phyloP scores from a whole-genome alignment of 2,329 filamentous ascomycete species.

The Ilyonectria destructans region DNA sequence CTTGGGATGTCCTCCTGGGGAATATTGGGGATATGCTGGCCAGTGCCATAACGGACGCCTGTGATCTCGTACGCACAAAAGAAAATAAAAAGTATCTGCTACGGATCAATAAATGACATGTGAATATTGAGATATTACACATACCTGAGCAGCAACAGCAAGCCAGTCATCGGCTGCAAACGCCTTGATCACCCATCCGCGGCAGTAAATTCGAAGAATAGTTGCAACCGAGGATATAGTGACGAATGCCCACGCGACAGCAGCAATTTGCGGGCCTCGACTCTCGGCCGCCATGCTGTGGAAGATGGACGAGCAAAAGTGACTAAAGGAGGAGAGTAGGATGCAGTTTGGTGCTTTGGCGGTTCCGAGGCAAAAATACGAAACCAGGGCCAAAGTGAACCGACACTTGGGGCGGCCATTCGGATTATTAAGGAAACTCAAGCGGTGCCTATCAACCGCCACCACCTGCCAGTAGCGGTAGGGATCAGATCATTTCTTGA shows the following conservation, averaged over 20 bases:
- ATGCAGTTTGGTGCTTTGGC: background rate
- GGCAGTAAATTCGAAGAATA: slow-evolving; percentile 52
- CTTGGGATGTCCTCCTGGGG: slow-evolving; percentile 36
- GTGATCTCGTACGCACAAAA: slow-evolving; percentile 49
- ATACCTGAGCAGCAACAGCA: slow-evolving; percentile 52
- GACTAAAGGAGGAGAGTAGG: background rate
- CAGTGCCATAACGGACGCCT: slow-evolving; percentile 51
- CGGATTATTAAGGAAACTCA: background rate
- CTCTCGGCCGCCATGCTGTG: slow-evolving; percentile 13
- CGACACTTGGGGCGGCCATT: background rate
- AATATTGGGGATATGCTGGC: slow-evolving; percentile 45
- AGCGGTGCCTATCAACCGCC: background rate
- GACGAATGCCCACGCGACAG: slow-evolving; percentile 52
- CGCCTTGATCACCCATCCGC: slow-evolving; percentile 52
- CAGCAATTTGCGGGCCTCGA: slow-evolving; percentile 42
- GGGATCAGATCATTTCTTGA: background rate
- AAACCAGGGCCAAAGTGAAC: background rate
- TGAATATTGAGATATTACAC: background rate
- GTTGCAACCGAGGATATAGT: slow-evolving; percentile 53
- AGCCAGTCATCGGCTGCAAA: slow-evolving; percentile 55
- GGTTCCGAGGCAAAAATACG: background rate
- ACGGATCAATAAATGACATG: background rate
- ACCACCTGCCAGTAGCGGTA: background rate
- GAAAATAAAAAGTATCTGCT: slow-evolving; percentile 42
- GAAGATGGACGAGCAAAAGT: background rate